A percentile compares a stretch with the other conserved stretches of the same genome.
Conservation (phyloP, 257 asterid genomes). For the Primulina tabacum region DNA sequence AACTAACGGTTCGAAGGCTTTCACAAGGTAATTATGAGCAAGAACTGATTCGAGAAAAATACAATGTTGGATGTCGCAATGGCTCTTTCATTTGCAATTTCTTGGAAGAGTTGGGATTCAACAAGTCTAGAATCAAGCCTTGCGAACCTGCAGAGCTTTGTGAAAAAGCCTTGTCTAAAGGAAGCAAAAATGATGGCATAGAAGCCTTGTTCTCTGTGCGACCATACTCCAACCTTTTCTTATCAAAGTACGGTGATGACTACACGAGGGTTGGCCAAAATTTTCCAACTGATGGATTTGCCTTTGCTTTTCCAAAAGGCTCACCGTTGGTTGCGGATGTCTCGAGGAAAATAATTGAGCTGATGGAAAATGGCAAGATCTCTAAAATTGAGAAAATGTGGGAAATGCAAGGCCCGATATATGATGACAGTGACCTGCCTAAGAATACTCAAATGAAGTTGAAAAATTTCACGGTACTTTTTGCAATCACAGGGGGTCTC, state of each 20-base stretch:
- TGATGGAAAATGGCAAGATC: too few species aligned
- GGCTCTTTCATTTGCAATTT: slow-evolving; percentile 35
- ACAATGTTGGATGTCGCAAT: slow-evolving; percentile 33
- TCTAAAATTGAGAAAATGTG: too few species aligned
- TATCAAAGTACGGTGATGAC: too few species aligned
- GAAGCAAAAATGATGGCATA: slow-evolving; percentile 32
- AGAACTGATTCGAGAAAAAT: slow-evolving; percentile 25
- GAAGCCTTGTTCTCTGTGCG: too few species aligned
- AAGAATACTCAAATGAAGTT: neutral
- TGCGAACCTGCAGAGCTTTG: slow-evolving; percentile 26
- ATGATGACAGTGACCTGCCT: too few species aligned
- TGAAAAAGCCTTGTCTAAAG: slow-evolving; percentile 30
- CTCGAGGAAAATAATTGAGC: neutral
- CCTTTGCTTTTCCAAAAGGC: too few species aligned
- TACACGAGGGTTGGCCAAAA: slow-evolving; percentile 22
- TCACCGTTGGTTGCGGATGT: too few species aligned
- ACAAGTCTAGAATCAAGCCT: slow-evolving; percentile 21
- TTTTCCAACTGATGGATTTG: neutral
- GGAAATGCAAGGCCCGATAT: too few species aligned
- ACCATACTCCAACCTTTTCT: too few species aligned
- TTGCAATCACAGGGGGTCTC: slow-evolving; percentile 31
- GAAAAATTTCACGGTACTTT: slow-evolving; percentile 26
- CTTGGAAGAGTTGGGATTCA: slow-evolving; percentile 27
- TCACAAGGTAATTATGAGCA: slow-evolving; percentile 31
- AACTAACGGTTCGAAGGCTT: slow-evolving; percentile 33